Percentiles rank a stretch among this genome's conserved stretches.
Evolutionary conservation across 225 moss, liverwort and hornwort species (phyloP).

Genomic region (Pseudisothecium myosuroides): DNA sequence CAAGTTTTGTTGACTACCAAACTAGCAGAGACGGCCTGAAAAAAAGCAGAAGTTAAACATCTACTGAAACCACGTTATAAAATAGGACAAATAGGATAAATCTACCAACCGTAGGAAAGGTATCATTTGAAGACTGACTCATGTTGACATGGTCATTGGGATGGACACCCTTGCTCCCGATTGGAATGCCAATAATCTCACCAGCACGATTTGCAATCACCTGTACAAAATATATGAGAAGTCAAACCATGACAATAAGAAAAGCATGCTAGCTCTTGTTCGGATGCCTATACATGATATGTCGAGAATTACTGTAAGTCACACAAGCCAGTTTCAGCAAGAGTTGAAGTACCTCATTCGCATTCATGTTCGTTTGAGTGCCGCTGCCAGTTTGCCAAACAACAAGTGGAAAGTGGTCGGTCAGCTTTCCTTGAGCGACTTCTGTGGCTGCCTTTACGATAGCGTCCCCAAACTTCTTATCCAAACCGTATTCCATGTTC

Average conservation of each 20-base stretch:
- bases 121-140: constrained; percentile 96
- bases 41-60: neutral
- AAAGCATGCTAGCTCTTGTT: neutral
- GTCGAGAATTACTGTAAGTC: neutral
- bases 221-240: constrained; percentile 5
- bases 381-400: constrained; percentile 99
- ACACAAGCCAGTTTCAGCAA: neutral
- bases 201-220: constrained; percentile 98
- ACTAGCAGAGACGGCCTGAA: neutral
- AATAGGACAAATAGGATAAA: neutral
- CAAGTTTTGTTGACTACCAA: neutral
- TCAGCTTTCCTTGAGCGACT: constrained; percentile 85
- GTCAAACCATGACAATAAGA: neutral
- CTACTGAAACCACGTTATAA: neutral
- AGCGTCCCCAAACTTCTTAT: constrained; percentile 63
- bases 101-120: constrained; percentile 82
- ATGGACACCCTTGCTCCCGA: constrained; percentile 79
- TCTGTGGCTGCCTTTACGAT: constrained; percentile 81
- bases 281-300: neutral
- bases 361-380: constrained; percentile 96
- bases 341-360: constrained; percentile 28
- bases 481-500: constrained; percentile 83
- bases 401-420: constrained; percentile 89
- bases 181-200: constrained; percentile 69
- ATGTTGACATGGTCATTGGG: constrained; percentile 98